phyloP scores from a whole-genome alignment of 192 early-diverging fungal genomes.

The Coemansia guatemalensis region DNA sequence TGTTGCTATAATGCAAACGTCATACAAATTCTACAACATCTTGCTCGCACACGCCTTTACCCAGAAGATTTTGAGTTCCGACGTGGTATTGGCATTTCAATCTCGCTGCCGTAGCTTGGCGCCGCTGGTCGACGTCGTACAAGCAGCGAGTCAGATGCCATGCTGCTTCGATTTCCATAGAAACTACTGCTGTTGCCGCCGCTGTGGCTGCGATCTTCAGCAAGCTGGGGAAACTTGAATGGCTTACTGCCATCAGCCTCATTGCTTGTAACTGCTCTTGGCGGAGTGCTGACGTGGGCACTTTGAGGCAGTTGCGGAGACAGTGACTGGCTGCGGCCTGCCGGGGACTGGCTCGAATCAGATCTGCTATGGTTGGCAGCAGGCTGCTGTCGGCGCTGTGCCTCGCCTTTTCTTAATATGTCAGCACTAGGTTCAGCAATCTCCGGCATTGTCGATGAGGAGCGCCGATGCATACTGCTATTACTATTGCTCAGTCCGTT shows the following conservation, averaged over 20 bases:
- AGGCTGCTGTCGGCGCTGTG: not conserved
- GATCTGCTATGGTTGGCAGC: not conserved
- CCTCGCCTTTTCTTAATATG: no score
- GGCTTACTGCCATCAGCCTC: constrained; percentile 12
- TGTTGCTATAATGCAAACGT: no score
- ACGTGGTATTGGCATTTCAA: constrained; percentile 29
- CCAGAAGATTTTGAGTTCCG: constrained; percentile 17
- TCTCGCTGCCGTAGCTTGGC: constrained; percentile 23
- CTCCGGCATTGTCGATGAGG: not conserved
- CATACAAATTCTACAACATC: no score
- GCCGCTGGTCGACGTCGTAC: constrained; percentile 36
- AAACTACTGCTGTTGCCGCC: constrained; percentile 20
- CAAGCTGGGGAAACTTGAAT: constrained; percentile 23
- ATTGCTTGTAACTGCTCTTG: constrained; percentile 7
- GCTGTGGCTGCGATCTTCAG: constrained; percentile 8
- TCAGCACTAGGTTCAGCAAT: not conserved
- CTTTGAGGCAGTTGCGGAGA: constrained; percentile 6
- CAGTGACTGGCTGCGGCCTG: not conserved
- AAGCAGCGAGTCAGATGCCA: constrained; percentile 26
- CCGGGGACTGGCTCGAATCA: not conserved
- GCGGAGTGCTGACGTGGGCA: constrained; percentile 10
- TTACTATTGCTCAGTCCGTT: not conserved
- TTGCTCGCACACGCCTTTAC: no score
- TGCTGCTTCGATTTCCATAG: constrained; percentile 2
- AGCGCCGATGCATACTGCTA: constrained; percentile 2